A percentile compares a stretch with the other conserved stretches of the same genome.
phyloP scores from a whole-genome alignment of 2,329 filamentous ascomycete species.

The Phoma sp. region DNA sequence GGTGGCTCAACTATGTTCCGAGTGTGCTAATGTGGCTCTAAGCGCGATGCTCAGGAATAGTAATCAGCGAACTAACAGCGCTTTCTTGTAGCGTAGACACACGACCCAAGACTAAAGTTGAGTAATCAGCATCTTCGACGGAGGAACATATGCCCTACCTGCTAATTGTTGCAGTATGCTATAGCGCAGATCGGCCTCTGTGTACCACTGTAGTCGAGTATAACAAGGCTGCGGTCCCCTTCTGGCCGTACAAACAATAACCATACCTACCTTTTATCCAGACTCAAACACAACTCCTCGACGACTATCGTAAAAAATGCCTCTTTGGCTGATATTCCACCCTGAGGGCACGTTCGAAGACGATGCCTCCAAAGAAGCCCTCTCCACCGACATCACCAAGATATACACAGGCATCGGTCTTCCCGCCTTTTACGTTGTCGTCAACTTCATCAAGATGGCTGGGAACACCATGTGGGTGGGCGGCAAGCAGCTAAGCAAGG shows the following conservation, averaged over 20 bases:
- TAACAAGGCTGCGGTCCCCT: background rate
- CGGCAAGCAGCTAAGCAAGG: slow-evolving; percentile 23
- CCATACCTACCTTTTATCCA: background rate
- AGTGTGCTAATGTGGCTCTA: background rate
- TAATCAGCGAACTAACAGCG: slow-evolving; percentile 1
- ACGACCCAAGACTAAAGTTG: background rate
- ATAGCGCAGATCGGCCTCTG: background rate
- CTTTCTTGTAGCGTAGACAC: background rate
- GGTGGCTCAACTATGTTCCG: background rate
- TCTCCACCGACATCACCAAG: slow-evolving; percentile 48
- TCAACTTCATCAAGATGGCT: slow-evolving; percentile 45
- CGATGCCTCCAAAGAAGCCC: slow-evolving; percentile 34
- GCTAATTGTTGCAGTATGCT: background rate
- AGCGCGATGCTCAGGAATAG: background rate
- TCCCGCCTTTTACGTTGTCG: slow-evolving; percentile 52
- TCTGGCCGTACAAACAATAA: background rate
- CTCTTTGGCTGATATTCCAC: slow-evolving; percentile 52
- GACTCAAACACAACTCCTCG: background rate
- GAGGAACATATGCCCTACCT: background rate
- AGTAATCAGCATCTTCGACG: background rate
- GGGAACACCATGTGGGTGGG: slow-evolving; percentile 36
- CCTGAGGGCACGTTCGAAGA: slow-evolving; percentile 43
- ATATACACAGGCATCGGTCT: slow-evolving; percentile 48
- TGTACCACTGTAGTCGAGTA: background rate
- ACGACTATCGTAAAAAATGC: slow-evolving; percentile 36